These are phyloP conservation scores for Achaetomium macrosporum DNA, from an alignment of 2,329 filamentous ascomycete species.

Conservation along the genomic window DNA sequence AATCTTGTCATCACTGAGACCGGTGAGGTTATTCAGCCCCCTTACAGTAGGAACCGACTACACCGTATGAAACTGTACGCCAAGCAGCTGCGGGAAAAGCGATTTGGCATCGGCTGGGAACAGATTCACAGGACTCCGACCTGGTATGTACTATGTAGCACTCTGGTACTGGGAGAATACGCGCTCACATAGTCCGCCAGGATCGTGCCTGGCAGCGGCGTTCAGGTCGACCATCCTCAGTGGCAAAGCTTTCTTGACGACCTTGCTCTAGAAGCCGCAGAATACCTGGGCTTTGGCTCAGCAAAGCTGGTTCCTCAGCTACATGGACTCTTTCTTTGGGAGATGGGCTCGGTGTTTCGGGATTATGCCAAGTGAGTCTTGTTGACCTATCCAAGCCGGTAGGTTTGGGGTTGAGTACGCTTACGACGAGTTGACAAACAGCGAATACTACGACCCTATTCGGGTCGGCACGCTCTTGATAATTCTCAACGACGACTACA, in stretches of 20 bases:
- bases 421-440: too few relatives aligned
- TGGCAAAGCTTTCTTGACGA: background rate
- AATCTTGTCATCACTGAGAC: background rate
- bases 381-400: background rate
- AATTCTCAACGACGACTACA: conserved; percentile 7
- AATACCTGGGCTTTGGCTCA: background rate
- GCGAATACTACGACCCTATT: background rate
- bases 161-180: background rate
- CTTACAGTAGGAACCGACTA: background rate
- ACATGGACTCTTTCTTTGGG: conserved; percentile 4
- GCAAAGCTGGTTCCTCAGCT: background rate
- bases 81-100: background rate
- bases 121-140: background rate
- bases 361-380: background rate
- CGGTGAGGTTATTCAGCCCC: background rate
- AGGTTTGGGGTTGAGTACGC: too few relatives aligned
- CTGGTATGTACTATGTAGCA: background rate
- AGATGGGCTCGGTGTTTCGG: conserved; percentile 2
- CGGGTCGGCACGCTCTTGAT: conserved; percentile 3
- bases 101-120: background rate
- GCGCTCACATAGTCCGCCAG: background rate
- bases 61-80: background rate
- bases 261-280: background rate
- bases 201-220: background rate
- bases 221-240: background rate